Base-by-base conservation (phyloP, 495 filamentous ascomycete genomes). In the Neurospora hispaniola region DNA sequence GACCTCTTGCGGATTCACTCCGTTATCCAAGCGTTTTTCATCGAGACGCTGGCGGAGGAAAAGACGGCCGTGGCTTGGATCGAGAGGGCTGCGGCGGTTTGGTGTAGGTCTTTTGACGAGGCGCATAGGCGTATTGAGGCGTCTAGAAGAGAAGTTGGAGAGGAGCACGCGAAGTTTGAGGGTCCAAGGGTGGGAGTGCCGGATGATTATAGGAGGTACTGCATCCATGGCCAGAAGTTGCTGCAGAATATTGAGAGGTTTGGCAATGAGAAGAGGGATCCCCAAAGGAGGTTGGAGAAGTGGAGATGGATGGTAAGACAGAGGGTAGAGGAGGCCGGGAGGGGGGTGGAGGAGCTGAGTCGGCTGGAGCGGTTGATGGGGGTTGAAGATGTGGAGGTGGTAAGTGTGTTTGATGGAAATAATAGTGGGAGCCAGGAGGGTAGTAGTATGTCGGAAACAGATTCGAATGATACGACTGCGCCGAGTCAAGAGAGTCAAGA, bases 11-110 rank as follows among this genome's bases (percentile, higher is more conserved):
- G 90, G 42, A 85, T 95, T 54, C 92, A 94, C 78, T 90, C 88
- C 42, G 91, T 95, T 1, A 91, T 94, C 7, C 93, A 95, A 77
- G 90, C 88, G 0, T 94, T 94, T 71, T 93, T 92, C 73, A 87
- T 91, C 20, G 91, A 93, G 75, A 86, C 88, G 31, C 81, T 96
- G 5, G 85, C 85, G 27, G 85, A 87, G 70, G 85, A 89, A 43
- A 83, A 85, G 11, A 84, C 90, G 31, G 80, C 86, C 8, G 81
- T 85, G n/a, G 88, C 87, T 23, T 93, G 90, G 90, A 80, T 93
- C 31, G 84, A 89, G 71, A 82, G 88, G 44, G 88, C 89, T 14
- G 84, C 86, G 7, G 80, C 81, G 2, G 82, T 93, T 23, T 89
- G 90, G 73, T 90, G 87, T 75, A 83, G 80, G 40, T 90, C 89